Evolutionary conservation across 208 protist species (phyloP), one percentile per base, ranked within the genome.

Genomic region (Angomonas deanei): DNA sequence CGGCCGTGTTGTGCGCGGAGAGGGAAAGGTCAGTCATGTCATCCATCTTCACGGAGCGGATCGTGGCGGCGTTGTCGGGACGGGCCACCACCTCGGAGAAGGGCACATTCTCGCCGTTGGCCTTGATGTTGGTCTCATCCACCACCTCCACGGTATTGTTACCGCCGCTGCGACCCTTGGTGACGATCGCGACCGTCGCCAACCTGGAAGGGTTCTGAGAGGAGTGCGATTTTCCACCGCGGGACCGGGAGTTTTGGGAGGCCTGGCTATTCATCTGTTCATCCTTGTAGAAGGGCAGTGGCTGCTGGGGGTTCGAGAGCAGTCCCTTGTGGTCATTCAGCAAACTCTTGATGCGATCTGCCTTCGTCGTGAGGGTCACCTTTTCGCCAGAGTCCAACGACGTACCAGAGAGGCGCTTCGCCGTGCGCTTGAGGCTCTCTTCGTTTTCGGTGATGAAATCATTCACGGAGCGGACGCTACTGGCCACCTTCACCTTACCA

Each of bases 401-500:
- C 17, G 13, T 50, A 19, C 19, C 23, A 3, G 42, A 23, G 28
- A 59, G 17, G 30, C 2, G 54, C 3, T 4, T 50, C 46, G 6
- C 54, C 27, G 24, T 39, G 54, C 54, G 47, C 55, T 71, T 59
- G 42, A 61, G 30, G 59, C 70, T 63, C 26, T 48, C 31, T 50
- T 82, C 71, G 21, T 68, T 75, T 52, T 75, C 74, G 31, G 42
- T 64, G 19, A 77, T 47, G 52, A 79, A 83, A 26, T 65, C 64
- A 19, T 50, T 46, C 46, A 83, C 66, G 64, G 68, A 74, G 52
- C 77, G 71, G 23, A 62, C 33, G 57, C 65, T 65, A 57, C 63
- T 78, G 46, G 65, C 69, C 13, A 76, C 32, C 58, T 79, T 78
- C 56, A 59, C 53, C 64, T 78, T 77, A 49, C 66, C 66, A 3